phyloP scores from a whole-genome alignment of 805 yeast species.

The Cyberlindnera mrakii region DNA sequence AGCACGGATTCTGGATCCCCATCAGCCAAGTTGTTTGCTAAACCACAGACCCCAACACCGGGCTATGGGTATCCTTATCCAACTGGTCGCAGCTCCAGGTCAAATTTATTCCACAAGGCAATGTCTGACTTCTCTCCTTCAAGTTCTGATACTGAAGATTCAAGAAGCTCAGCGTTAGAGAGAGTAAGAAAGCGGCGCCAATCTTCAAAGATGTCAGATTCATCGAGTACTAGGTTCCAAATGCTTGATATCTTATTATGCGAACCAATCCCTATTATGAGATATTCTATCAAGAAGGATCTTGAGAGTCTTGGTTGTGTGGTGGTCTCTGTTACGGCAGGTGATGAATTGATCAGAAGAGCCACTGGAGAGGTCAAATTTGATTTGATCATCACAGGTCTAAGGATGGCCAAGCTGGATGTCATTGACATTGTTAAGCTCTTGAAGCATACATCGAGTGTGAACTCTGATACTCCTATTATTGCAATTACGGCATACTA shows the following conservation, averaged over 20 bases:
- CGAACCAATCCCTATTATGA: conserved; percentile 79
- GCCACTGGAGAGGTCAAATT: conserved; percentile 80
- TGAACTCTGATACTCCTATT: conserved; percentile 73
- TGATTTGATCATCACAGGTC: conserved; percentile 76
- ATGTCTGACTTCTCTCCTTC: conserved; percentile 41
- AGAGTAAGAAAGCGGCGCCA: conserved; percentile 51
- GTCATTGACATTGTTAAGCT: conserved; percentile 74
- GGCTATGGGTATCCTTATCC: conserved; percentile 9
- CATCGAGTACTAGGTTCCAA: conserved; percentile 20
- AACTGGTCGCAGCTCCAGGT: conserved; percentile 15
- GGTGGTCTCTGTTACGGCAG: conserved; percentile 70
- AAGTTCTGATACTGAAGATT: conserved; percentile 62
- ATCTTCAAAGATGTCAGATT: conserved; percentile 33
- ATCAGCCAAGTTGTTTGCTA: conserved; percentile 12
- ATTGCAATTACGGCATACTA: conserved; percentile 69
- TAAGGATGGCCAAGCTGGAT: conserved; percentile 59
- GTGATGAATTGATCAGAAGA: conserved; percentile 76
- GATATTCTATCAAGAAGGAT: conserved; percentile 58
- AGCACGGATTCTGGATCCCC: conserved; percentile 27
- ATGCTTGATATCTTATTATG: conserved; percentile 68
- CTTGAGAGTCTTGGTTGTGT: conserved; percentile 71
- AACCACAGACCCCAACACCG: conserved; percentile 19
- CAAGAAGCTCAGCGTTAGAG: conserved; percentile 41
- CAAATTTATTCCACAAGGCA: conserved; percentile 18
- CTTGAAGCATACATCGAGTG: conserved; percentile 66